phyloP scores from a whole-genome alignment of 306 rosid genomes.

The Cucurbita ficifolia region DNA sequence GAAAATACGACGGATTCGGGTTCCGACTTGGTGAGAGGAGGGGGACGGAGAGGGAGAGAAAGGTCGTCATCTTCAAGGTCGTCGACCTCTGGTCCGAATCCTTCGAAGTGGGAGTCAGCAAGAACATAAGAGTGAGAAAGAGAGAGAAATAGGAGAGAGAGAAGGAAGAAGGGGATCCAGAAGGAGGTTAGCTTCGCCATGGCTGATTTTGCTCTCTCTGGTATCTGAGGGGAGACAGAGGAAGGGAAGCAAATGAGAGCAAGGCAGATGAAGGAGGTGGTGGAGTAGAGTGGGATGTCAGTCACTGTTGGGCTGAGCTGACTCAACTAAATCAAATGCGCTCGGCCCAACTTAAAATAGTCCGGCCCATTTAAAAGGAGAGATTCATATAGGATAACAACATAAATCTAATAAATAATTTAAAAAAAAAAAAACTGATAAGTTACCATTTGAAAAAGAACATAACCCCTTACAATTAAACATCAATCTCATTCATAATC shows the following conservation, averaged over 20 bases:
- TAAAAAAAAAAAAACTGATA: too few relatives aligned
- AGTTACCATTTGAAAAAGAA: too few relatives aligned
- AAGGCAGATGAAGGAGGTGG: background rate
- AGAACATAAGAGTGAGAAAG: conserved; percentile 17
- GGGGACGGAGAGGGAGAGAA: conserved; percentile 37
- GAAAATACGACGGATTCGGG: conserved; percentile 13
- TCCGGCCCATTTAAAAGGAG: too few relatives aligned
- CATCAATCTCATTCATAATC: too few relatives aligned
- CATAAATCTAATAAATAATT: too few relatives aligned
- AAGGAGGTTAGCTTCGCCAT: conserved; percentile 14
- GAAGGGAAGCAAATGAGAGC: background rate
- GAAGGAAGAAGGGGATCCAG: background rate
- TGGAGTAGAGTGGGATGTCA: background rate
- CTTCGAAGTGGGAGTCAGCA: conserved; percentile 43
- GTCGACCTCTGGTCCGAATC: conserved; percentile 53
- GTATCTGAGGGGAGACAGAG: background rate
- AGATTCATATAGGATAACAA: too few relatives aligned
- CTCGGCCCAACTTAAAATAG: background rate
- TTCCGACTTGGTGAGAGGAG: conserved; percentile 34
- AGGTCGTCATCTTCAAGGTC: conserved; percentile 21
- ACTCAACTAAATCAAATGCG: background rate
- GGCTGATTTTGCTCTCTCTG: background rate
- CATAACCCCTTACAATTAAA: too few relatives aligned
- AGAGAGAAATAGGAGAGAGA: conserved; percentile 13
- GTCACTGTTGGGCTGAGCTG: background rate